phyloP scores from a whole-genome alignment of 495 filamentous ascomycete genomes.

The Trichoderma parareesei region DNA sequence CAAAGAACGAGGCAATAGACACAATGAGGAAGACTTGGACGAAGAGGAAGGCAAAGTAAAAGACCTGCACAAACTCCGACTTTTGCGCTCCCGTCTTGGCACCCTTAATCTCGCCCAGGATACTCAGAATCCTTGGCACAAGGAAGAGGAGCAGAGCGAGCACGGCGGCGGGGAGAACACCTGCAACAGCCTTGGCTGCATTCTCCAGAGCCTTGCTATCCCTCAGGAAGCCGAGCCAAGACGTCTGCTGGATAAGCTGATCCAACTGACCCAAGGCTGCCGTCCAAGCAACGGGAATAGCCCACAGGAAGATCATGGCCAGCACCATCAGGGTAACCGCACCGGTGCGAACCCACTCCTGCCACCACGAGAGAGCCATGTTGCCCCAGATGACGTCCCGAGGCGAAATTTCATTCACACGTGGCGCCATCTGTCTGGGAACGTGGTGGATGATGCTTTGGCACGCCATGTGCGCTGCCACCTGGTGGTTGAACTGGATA shows the following conservation, averaged over 20 bases:
- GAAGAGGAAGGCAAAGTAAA: conserved; percentile 93
- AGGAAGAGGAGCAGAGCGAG: conserved; percentile 73
- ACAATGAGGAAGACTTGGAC: conserved; percentile 93
- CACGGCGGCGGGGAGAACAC: conserved; percentile 74
- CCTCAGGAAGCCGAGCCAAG: conserved; percentile 65
- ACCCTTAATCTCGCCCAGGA: conserved; percentile 68
- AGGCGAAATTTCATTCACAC: conserved; percentile 85
- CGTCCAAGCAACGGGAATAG: conserved; percentile 83
- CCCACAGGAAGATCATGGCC: conserved; percentile 82
- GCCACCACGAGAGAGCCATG: conserved; percentile 95
- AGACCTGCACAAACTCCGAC: conserved; percentile 77
- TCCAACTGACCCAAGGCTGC: conserved; percentile 70
- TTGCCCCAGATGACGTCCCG: conserved; percentile 97
- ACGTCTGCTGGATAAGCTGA: conserved; percentile 52
- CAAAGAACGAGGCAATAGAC: conserved; percentile 74
- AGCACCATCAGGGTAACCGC: conserved; percentile 57
- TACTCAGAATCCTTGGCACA: conserved; percentile 63
- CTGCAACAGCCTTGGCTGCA: conserved; percentile 67
- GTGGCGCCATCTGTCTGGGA: conserved; percentile 90
- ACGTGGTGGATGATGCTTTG: conserved; percentile 87
- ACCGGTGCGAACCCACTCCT: conserved; percentile 67
- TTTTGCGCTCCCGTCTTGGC: conserved; percentile 73
- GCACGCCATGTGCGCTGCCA: conserved; percentile 96
- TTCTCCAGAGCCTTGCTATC: conserved; percentile 45
- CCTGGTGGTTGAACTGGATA: conserved; percentile 97